Percentiles rank a stretch among this genome's conserved stretches.
These are phyloP conservation scores for Carex arenaria DNA, from an alignment of 202 grass and related monocot species.

Conservation along the genomic window DNA sequence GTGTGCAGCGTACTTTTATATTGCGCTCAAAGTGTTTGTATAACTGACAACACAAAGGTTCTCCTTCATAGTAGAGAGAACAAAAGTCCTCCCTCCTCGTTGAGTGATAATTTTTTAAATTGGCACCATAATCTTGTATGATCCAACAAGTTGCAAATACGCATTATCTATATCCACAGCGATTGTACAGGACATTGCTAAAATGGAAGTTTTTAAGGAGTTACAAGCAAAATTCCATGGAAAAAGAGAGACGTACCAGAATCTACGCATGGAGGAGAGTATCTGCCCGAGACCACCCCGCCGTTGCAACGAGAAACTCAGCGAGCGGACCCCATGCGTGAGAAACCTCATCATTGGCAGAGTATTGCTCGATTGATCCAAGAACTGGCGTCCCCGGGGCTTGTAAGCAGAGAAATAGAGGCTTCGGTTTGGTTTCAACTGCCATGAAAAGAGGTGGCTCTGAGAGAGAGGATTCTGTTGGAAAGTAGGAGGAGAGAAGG, in stretches of 20 bases:
- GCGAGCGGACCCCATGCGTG: background rate
- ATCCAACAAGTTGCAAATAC: background rate
- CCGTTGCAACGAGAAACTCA: constrained; percentile 19
- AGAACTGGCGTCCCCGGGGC: background rate
- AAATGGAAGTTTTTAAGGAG: background rate
- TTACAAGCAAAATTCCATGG: background rate
- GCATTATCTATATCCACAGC: background rate
- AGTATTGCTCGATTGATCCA: background rate
- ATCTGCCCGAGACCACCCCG: background rate
- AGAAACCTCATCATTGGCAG: background rate
- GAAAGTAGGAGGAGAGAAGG: background rate
- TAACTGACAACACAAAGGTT: background rate
- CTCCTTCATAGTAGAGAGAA: background rate
- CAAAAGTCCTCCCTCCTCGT: background rate
- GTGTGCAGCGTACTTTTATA: background rate
- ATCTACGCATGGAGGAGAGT: constrained; percentile 10
- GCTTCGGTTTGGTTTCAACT: background rate
- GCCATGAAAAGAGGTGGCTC: background rate
- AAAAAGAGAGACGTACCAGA: background rate
- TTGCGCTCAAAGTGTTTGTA: background rate
- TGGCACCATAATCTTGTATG: background rate
- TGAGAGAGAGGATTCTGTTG: background rate
- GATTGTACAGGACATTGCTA: background rate
- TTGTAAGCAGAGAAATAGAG: constrained; percentile 16
- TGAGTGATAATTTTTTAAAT: background rate